A percentile compares a stretch with the other conserved stretches of the same genome.
These are phyloP conservation scores for Termitomyces sp. DNA, from an alignment of 768 basidiomycete genomes.

Conservation along the genomic window DNA sequence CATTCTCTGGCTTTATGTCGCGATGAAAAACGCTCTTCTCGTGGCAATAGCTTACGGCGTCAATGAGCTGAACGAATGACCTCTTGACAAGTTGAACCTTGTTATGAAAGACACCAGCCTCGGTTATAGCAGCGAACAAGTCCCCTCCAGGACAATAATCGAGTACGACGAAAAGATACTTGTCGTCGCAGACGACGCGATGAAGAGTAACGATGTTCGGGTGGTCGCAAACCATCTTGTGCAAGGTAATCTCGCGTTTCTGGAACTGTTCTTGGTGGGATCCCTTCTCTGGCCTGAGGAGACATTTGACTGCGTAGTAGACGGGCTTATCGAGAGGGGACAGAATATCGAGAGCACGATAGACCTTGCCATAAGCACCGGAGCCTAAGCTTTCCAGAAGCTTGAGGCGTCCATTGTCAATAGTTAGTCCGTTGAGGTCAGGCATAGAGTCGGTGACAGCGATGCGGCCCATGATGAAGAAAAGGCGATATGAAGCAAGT, in stretches of 20 bases:
- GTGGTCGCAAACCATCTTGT: slow-evolving; percentile 50
- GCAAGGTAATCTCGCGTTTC: slow-evolving; percentile 65
- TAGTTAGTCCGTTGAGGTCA: slow-evolving; percentile 46
- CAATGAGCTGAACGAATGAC: slow-evolving; percentile 77
- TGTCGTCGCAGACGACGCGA: slow-evolving; percentile 56
- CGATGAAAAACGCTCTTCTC: slow-evolving; percentile 73
- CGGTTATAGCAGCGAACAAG: slow-evolving; percentile 69
- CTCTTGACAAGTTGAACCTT: slow-evolving; percentile 62
- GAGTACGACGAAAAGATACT: slow-evolving; percentile 66
- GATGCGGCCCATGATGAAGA: slow-evolving; percentile 38
- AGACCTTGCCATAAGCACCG: slow-evolving; percentile 79
- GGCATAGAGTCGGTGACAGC: slow-evolving; percentile 44
- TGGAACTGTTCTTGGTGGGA: slow-evolving; percentile 59
- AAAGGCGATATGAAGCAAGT: slow-evolving; percentile 19
- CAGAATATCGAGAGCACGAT: slow-evolving; percentile 59
- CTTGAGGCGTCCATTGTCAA: slow-evolving; percentile 61
- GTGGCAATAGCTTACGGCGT: slow-evolving; percentile 78
- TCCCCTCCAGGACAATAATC: slow-evolving; percentile 62
- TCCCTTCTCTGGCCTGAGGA: slow-evolving; percentile 56
- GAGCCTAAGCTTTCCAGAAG: slow-evolving; percentile 65
- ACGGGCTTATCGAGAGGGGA: slow-evolving; percentile 35
- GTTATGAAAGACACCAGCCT: slow-evolving; percentile 48
- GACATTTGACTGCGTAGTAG: slow-evolving; percentile 75
- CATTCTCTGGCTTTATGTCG: slow-evolving; percentile 86
- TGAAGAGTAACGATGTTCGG: slow-evolving; percentile 70